Evolutionary conservation across 2,329 filamentous ascomycete species (phyloP).

Genomic region (Truncatella angustata): DNA sequence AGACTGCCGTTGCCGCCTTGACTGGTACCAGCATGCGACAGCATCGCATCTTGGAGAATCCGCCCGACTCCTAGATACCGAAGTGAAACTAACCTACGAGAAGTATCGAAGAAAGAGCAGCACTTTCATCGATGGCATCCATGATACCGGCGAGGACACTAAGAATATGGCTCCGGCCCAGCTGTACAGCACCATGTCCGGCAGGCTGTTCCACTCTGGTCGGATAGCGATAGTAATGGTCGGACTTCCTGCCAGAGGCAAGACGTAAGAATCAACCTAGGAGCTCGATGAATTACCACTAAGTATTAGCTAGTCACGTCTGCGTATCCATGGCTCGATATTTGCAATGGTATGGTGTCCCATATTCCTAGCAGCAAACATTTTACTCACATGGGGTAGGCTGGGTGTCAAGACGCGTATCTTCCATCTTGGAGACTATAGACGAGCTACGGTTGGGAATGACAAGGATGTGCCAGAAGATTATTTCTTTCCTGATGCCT

Average conservation of each 20-base stretch:
- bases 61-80: too few relatives aligned
- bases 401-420: constrained; percentile 97
- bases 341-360: constrained; percentile 68
- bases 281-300: background rate
- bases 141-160: constrained; percentile 78
- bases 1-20: background rate
- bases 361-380: constrained; percentile 11
- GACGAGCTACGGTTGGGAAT: constrained; percentile 82
- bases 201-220: constrained; percentile 93
- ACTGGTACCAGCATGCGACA: background rate
- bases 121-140: constrained; percentile 95
- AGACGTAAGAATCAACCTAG: constrained; percentile 63
- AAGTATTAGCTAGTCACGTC: constrained; percentile 63
- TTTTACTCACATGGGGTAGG: constrained; percentile 43
- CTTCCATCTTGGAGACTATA: constrained; percentile 96
- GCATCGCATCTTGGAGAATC: too few relatives aligned
- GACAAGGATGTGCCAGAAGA: constrained; percentile 88
- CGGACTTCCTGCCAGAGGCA: constrained; percentile 89
- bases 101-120: constrained; percentile 87
- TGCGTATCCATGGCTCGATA: constrained; percentile 95
- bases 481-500: constrained; percentile 96
- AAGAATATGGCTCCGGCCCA: constrained; percentile 86
- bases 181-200: constrained; percentile 97
- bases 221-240: constrained; percentile 97
- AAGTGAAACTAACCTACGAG: too few relatives aligned